Conservation (phyloP, 139 green algal species). For the Marvania coccoides region DNA sequence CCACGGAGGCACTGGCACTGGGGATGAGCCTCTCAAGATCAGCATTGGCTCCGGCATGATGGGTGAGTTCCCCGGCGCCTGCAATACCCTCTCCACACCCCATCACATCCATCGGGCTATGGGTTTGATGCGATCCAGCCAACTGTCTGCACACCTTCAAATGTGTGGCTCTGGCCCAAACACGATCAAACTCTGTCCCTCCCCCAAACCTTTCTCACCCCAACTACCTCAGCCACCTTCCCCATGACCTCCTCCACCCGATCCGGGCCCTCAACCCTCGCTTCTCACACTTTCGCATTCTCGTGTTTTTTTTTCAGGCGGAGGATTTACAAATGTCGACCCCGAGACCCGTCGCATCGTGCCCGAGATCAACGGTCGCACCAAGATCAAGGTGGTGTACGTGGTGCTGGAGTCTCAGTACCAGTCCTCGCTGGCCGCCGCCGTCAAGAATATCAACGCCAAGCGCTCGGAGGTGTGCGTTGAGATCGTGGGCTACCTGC, state of each 20-base stretch:
- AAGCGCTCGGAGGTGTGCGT: conserved; percentile 76
- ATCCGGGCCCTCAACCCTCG: not conserved
- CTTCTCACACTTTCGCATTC: not conserved
- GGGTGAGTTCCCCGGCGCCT: not conserved
- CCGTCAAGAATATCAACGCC: conserved; percentile 87
- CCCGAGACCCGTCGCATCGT: conserved; percentile 80
- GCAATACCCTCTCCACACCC: not conserved
- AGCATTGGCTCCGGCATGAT: conserved; percentile 40
- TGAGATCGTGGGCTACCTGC: conserved; percentile 95
- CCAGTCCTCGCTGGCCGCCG: conserved; percentile 77
- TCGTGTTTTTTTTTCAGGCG: conserved; percentile 17
- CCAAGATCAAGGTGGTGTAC: conserved; percentile 92
- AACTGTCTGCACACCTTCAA: too few species aligned
- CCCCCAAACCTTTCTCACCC: too few species aligned
- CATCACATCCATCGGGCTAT: not conserved
- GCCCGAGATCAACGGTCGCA: conserved; percentile 52
- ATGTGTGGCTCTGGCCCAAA: too few species aligned
- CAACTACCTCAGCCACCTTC: not conserved
- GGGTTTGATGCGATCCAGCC: too few species aligned
- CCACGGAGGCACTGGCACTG: not conserved
- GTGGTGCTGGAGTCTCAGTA: conserved; percentile 98
- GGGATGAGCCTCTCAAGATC: conserved; percentile 29
- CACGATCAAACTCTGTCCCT: too few species aligned
- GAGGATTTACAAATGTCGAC: conserved; percentile 88
- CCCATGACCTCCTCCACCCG: not conserved